Evolutionary conservation across 176 grass and related monocot species (phyloP).

Genomic region (Cenchrus purpureus): DNA sequence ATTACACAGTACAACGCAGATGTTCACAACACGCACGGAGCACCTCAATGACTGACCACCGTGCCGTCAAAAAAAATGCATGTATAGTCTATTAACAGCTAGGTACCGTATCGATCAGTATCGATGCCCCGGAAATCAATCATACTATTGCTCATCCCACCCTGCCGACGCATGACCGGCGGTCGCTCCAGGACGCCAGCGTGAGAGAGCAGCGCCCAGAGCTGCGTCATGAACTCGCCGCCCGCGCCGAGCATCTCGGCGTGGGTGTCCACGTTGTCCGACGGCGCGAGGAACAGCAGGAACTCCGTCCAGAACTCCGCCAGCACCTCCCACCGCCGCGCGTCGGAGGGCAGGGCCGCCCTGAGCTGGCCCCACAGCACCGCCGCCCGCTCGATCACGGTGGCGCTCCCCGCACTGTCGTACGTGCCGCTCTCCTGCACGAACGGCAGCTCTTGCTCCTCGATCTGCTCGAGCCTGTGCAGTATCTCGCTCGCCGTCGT

Average conservation of each 20-base stretch:
- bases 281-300: conserved; percentile 52
- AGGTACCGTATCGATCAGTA: neutral
- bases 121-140: neutral
- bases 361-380: conserved; percentile 42
- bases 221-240: conserved; percentile 66
- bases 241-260: conserved; percentile 54
- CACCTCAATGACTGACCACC: no score
- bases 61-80: no score
- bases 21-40: no score
- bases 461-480: conserved; percentile 16
- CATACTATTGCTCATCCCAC: neutral
- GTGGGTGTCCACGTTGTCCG: conserved; percentile 56
- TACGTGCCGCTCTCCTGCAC: neutral
- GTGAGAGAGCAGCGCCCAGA: conserved; percentile 51
- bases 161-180: neutral
- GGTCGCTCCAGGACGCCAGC: conserved; percentile 51
- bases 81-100: neutral
- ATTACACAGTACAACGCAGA: no score
- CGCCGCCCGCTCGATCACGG: conserved; percentile 47
- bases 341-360: neutral
- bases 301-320: conserved; percentile 59
- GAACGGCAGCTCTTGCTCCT: neutral
- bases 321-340: conserved; percentile 42
- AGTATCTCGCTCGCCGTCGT: neutral
- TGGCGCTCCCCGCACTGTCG: conserved; percentile 12